These are phyloP conservation scores for Fusarium oxysporum DNA, from an alignment of 2,329 filamentous ascomycete genomes.

Conservation along the genomic window DNA sequence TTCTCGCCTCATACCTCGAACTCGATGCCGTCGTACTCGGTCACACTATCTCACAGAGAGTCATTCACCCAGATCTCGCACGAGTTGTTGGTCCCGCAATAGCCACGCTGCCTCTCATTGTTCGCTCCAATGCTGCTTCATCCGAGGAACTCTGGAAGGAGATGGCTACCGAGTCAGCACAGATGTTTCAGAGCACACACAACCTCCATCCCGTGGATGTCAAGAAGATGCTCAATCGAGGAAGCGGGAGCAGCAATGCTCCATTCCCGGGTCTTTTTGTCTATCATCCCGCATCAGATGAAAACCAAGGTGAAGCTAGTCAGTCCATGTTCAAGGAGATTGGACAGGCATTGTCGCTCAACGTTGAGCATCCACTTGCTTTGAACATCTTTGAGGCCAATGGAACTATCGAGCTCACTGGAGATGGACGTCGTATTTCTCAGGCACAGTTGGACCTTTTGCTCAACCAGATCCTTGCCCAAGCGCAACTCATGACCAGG, in stretches of 20 bases:
- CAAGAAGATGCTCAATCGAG: slow-evolving; percentile 24
- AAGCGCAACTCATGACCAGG: slow-evolving; percentile 1
- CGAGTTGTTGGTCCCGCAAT: slow-evolving; percentile 20
- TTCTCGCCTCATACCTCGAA: slow-evolving; percentile 14
- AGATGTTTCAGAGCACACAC: slow-evolving; percentile 3
- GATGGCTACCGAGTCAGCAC: slow-evolving; percentile 1
- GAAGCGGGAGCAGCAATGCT: not conserved
- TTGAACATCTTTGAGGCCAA: slow-evolving; percentile 18
- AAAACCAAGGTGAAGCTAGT: not conserved
- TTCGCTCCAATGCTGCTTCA: slow-evolving; percentile 1
- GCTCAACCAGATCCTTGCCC: slow-evolving; percentile 7
- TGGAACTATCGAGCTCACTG: slow-evolving; percentile 12
- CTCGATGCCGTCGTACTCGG: slow-evolving; percentile 5
- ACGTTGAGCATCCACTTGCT: slow-evolving; percentile 23
- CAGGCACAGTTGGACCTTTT: slow-evolving; percentile 15
- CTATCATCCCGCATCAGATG: slow-evolving; percentile 10
- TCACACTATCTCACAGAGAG: slow-evolving; percentile 17
- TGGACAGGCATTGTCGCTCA: slow-evolving; percentile 22
- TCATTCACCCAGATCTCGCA: not conserved
- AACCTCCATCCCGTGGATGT: slow-evolving; percentile 19
- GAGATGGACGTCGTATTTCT: slow-evolving; percentile 19
- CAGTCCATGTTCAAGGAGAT: slow-evolving; percentile 8
- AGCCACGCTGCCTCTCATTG: slow-evolving; percentile 9
- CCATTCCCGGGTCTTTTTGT: slow-evolving; percentile 25
- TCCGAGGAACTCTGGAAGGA: slow-evolving; percentile 5